A percentile compares a stretch with the other conserved stretches of the same genome.
phyloP scores from a whole-genome alignment of 2,329 filamentous ascomycete species.

The Ophiostoma pallidulum region DNA sequence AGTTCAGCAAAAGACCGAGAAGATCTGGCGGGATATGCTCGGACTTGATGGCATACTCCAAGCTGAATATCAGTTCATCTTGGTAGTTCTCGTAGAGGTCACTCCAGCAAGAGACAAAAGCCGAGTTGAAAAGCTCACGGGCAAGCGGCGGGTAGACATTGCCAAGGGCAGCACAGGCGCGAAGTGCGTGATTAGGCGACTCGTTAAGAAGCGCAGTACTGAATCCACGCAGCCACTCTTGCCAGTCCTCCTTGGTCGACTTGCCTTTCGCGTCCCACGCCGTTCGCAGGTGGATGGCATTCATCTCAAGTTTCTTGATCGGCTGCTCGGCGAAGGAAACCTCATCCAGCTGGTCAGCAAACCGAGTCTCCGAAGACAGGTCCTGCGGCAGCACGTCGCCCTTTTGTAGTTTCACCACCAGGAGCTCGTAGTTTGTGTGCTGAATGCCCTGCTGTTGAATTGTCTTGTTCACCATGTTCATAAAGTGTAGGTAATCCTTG shows the following conservation, averaged over 20 bases:
- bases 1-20: slow-evolving; percentile 82
- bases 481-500: slow-evolving; percentile 90
- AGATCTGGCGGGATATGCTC: slow-evolving; percentile 95
- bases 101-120: slow-evolving; percentile 98
- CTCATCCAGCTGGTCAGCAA: slow-evolving; percentile 70
- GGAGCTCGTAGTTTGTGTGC: slow-evolving; percentile 83
- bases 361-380: slow-evolving; percentile 75
- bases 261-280: slow-evolving; percentile 97
- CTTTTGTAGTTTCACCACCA: slow-evolving; percentile 87
- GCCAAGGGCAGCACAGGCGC: slow-evolving; percentile 84
- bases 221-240: slow-evolving; percentile 95
- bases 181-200: slow-evolving; percentile 87
- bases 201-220: slow-evolving; percentile 92
- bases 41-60: slow-evolving; percentile 90
- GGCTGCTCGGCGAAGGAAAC: slow-evolving; percentile 72
- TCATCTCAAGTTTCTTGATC: slow-evolving; percentile 85
- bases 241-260: slow-evolving; percentile 97
- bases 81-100: slow-evolving; percentile 96
- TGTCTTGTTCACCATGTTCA: slow-evolving; percentile 84
- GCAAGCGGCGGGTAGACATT: slow-evolving; percentile 87
- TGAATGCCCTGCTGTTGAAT: slow-evolving; percentile 71
- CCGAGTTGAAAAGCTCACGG: slow-evolving; percentile 93
- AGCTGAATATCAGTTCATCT: slow-evolving; percentile 89
- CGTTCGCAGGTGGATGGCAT: slow-evolving; percentile 91
- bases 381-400: slow-evolving; percentile 93